These are phyloP conservation scores for Houttuynia cordata DNA, from an alignment of 164 flowering plant genomes.

Conservation along the genomic window DNA sequence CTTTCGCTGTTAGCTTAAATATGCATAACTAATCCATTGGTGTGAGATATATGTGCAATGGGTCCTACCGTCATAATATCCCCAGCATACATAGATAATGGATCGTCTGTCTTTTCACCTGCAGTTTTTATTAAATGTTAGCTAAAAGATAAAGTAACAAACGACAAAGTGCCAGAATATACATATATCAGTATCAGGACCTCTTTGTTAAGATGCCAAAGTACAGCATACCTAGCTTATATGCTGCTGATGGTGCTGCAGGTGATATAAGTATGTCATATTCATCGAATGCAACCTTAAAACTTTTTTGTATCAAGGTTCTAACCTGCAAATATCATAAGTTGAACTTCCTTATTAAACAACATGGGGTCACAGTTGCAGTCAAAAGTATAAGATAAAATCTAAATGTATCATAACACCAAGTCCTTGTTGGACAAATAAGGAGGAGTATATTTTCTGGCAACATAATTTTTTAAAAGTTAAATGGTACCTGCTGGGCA, in stretches of 20 bases:
- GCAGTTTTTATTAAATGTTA: conserved; percentile 5
- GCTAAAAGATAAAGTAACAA: neutral
- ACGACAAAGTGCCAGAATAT: neutral
- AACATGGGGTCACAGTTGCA: too few species aligned
- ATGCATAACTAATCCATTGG: neutral
- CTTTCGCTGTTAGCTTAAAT: neutral
- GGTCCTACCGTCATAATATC: conserved; percentile 92
- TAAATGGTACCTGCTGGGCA: conserved; percentile 73
- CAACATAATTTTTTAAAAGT: too few species aligned
- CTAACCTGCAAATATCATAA: conserved; percentile 57
- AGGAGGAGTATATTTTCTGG: too few species aligned
- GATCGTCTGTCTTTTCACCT: conserved; percentile 96
- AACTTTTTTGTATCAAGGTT: conserved; percentile 46
- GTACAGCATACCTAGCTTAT: conserved; percentile 55
- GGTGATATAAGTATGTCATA: conserved; percentile 92
- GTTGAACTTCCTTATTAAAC: conserved; percentile 4
- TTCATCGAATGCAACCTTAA: conserved; percentile 62
- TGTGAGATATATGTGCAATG: neutral
- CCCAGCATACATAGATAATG: conserved; percentile 96
- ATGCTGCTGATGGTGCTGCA: conserved; percentile 92
- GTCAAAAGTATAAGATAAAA: too few species aligned
- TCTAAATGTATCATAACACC: too few species aligned
- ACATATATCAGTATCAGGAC: too few species aligned
- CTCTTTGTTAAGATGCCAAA: neutral
- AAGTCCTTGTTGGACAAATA: too few species aligned